Percentiles rank a stretch among this genome's conserved stretches.
Evolutionary conservation across 2,329 filamentous ascomycete species (phyloP).

Genomic region (Balansia obtecta): DNA sequence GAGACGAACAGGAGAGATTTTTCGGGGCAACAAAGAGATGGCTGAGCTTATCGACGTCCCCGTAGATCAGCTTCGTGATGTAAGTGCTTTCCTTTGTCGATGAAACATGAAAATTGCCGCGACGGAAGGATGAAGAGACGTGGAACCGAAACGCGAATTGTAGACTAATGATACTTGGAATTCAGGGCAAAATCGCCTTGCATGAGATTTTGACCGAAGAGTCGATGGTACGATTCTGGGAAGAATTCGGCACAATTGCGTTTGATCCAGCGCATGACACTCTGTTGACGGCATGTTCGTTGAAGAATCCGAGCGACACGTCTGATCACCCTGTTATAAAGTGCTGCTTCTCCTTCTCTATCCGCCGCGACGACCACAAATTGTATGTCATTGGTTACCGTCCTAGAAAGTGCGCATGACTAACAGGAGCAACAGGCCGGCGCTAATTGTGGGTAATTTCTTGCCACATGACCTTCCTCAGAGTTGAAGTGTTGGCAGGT

Average conservation of each 20-base stretch:
- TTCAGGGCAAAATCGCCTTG: conserved; percentile 79
- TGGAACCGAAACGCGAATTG: neutral
- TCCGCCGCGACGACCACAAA: conserved; percentile 86
- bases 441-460: conserved; percentile 93
- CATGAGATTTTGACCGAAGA: conserved; percentile 95
- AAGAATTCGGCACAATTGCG: conserved; percentile 95
- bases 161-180: neutral
- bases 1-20: conserved; percentile 93
- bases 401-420: neutral
- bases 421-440: conserved; percentile 47
- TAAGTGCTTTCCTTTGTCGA: conserved; percentile 32
- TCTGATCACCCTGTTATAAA: conserved; percentile 64
- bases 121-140: neutral
- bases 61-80: conserved; percentile 81
- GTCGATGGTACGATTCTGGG: conserved; percentile 93
- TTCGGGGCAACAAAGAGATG: conserved; percentile 97
- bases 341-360: conserved; percentile 97
- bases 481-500: conserved; percentile 1
- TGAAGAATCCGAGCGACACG: conserved; percentile 67
- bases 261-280: conserved; percentile 93
- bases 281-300: conserved; percentile 80
- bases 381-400: conserved; percentile 54
- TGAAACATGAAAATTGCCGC: neutral
- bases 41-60: conserved; percentile 89
- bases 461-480: conserved; percentile 61